Evolutionary conservation across 768 basidiomycete genomes (phyloP).

Genomic region (Hericium alpestre): DNA sequence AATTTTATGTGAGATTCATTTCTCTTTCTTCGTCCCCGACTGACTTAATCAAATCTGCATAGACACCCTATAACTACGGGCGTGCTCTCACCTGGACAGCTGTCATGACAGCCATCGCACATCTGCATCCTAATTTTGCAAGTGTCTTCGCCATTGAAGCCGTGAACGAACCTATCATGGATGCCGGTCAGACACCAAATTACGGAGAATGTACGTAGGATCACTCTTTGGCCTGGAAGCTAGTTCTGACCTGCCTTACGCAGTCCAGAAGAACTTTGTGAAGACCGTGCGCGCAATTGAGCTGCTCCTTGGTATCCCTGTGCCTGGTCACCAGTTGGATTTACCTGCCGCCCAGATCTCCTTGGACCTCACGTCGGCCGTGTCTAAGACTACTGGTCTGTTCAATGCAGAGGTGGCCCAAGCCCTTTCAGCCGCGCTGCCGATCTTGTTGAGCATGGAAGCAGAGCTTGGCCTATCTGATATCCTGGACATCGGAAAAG

Average conservation of each 20-base stretch:
- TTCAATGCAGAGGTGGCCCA: background rate
- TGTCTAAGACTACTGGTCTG: background rate
- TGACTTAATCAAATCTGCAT: background rate
- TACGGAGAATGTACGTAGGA: constrained; percentile 53
- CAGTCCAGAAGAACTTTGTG: constrained; percentile 1
- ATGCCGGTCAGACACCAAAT: constrained; percentile 55
- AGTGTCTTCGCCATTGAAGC: constrained; percentile 66
- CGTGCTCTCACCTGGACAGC: constrained; percentile 75
- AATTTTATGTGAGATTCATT: constrained; percentile 54
- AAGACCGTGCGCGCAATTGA: constrained; percentile 4
- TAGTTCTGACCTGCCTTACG: background rate
- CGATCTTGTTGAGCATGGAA: constrained; percentile 1
- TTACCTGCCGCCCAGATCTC: background rate
- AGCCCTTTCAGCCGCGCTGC: constrained; percentile 2
- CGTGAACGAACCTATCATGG: constrained; percentile 69
- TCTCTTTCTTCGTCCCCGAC: background rate
- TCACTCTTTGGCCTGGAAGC: background rate
- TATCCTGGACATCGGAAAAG: background rate
- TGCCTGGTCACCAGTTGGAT: background rate
- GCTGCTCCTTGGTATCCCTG: constrained; percentile 3
- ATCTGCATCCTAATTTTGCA: constrained; percentile 55
- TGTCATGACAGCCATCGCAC: constrained; percentile 65
- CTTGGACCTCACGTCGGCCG: background rate
- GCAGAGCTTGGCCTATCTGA: background rate
- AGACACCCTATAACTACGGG: constrained; percentile 65